These are phyloP conservation scores for Drechslerella dactyloides DNA, from an alignment of 2,329 filamentous ascomycete genomes.

Conservation along the genomic window DNA sequence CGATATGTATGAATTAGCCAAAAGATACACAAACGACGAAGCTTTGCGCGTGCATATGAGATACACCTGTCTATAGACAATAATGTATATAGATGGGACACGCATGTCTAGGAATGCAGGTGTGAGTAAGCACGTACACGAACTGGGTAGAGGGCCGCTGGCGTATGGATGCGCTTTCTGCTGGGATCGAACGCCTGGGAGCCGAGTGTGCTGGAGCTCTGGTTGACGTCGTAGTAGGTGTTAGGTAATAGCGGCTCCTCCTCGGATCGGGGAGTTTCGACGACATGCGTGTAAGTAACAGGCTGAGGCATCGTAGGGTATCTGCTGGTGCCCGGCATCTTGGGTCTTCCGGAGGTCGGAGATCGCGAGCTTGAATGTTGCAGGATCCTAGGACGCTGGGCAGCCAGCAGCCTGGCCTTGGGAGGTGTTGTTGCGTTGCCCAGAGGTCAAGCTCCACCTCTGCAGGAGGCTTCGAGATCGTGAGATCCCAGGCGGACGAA, in stretches of 20 bases:
- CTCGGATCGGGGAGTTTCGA: constrained; percentile 35
- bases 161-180: constrained; percentile 46
- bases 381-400: too few relatives aligned
- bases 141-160: constrained; percentile 47
- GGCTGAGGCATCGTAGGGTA: constrained; percentile 40
- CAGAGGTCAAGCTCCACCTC: too few relatives aligned
- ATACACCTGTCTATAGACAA: too few relatives aligned
- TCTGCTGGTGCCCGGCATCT: constrained; percentile 48
- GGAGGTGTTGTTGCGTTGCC: neutral
- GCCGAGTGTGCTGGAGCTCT: constrained; percentile 45
- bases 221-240: constrained; percentile 49
- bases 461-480: too few relatives aligned
- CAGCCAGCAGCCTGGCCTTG: too few relatives aligned
- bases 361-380: neutral
- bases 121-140: constrained; percentile 16
- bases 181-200: constrained; percentile 45
- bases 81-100: too few relatives aligned
- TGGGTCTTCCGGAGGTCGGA: neutral
- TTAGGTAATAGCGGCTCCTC: constrained; percentile 26
- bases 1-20: neutral
- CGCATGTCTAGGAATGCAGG: neutral
- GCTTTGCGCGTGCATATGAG: too few relatives aligned
- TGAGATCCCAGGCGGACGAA: too few relatives aligned
- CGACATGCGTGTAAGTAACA: constrained; percentile 45
- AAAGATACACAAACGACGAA: neutral